Base-by-base conservation (phyloP, 768 basidiomycete genomes). In the Panus rudis region DNA sequence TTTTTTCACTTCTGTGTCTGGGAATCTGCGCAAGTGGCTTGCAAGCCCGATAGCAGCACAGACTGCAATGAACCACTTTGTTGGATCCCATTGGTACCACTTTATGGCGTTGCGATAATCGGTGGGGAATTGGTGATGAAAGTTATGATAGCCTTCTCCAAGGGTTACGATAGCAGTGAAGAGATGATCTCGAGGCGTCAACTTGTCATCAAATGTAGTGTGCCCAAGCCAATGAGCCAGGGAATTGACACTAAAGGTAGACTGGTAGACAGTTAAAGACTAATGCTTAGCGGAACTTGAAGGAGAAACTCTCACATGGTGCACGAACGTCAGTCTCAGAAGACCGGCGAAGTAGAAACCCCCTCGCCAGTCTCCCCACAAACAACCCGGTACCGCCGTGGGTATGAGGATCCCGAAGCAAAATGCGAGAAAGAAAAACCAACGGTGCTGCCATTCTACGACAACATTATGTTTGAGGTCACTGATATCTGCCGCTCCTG, bases 101-200 rank as follows among this genome's bases (percentile, higher is more conserved):
- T 75, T 90, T 72, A 93, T 90, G 43, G 92, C 92, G 57, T 94
- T 94, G 21, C 92, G 78, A 70, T 92, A 97, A 63, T 97, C 92
- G 87, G 90, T 89, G 6, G 92, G 92, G 78, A 94, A 96, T 58
- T 82, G 79, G 58, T 97, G 92, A 68, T 97, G 92, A 78, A 94
- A 94, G 65, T 97, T 97, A 73, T 97, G 92, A 69, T 97, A 97
- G 11, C 92, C 92, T 64, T 97, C 92, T 40, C 92, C 92, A 55
- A 93, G 82, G 25, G 92, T 96, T 48, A 81, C 82, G 20, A 96
- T 67, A 3, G 92, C 92, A 20, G 92, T 94, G 59, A 93, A 58
- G 46, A 92, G 59, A 64, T 93, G 92, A 63, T 94, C 91, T 41
- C 84, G 75, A 13, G 92, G 92, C 7, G 88, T 85, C 63, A 92